Evolutionary conservation across 2,329 filamentous ascomycete species (phyloP), one percentile per base, ranked within the genome.

Genomic region (Cryphonectria radicalis): DNA sequence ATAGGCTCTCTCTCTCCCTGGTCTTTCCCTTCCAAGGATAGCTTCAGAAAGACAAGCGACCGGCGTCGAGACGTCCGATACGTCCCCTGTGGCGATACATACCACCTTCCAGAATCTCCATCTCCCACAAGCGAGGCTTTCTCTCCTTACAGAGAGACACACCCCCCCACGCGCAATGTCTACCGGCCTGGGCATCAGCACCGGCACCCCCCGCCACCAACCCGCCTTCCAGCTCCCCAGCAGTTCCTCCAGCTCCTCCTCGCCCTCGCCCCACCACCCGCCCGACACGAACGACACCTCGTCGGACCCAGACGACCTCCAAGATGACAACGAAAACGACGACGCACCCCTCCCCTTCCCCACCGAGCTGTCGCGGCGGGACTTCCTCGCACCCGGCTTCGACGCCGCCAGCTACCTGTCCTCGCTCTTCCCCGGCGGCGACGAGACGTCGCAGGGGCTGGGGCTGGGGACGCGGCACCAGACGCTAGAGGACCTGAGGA

Each of bases 401-500:
- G 90, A 93, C 73, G 91, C 97, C 0, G 89, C 93, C 1, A 84
- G 84, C 2, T 99, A 98, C 80, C 91, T 99, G 63, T 94, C 81
- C 1, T 76, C 75, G 0, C 75, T 81, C 1, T 78, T 77, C 66
- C 77, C 77, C 10, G 75, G 76, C 6, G 78, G 78, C 70, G 76
- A 76, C 28, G 77, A 76, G 70, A 63, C 70, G 19, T 46, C 43
- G 11, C 42, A 53, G 28, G 63, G 63, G 17, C 42, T 65, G 8
- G 64, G 37, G 14, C 35, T 63, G 53, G 63, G 66, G 2, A 60
- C 70, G 19, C 92, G 96, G 1, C 96, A 99, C 80, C 96, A 99
- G 81, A 98, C 95, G 0, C 92, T 99, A 64, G 95, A 97, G 79
- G 96, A 99, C 80, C 86, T 99, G 43, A 93, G 95, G 50, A 84